Evolutionary conservation across 192 early-diverging fungal species (phyloP).

Genomic region (Glomus cerebriforme): DNA sequence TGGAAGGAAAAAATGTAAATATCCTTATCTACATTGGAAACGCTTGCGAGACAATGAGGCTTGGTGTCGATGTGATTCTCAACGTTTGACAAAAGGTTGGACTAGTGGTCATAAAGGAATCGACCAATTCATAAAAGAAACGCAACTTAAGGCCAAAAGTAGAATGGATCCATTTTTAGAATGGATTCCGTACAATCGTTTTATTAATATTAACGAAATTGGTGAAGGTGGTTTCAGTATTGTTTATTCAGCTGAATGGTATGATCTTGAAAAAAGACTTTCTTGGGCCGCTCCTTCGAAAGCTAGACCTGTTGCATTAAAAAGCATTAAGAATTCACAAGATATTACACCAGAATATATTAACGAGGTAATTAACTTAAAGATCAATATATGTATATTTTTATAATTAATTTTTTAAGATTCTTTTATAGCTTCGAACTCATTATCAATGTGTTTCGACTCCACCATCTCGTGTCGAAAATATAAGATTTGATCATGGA

Average conservation of each 20-base stretch:
- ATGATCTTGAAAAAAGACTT: conserved; percentile 7
- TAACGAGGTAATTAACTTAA: background rate
- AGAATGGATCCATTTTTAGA: conserved; percentile 12
- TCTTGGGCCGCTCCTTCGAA: background rate
- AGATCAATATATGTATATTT: background rate
- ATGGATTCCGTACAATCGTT: conserved; percentile 19
- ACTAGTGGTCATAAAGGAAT: background rate
- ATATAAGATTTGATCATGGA: conserved; percentile 2
- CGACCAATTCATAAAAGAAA: conserved; percentile 19
- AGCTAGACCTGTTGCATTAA: conserved; percentile 8
- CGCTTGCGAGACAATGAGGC: background rate
- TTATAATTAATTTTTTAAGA: background rate
- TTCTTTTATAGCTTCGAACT: background rate
- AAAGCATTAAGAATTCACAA: conserved; percentile 1
- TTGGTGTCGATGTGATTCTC: conserved; percentile 6
- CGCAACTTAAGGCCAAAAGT: background rate
- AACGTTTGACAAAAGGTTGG: conserved; percentile 12
- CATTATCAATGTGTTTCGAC: conserved; percentile 4
- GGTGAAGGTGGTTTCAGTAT: conserved; percentile 25
- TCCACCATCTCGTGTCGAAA: background rate
- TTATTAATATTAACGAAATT: conserved; percentile 16
- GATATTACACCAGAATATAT: background rate
- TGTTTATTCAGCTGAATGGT: conserved; percentile 15
- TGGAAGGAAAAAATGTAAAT: conserved; percentile 2
- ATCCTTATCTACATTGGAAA: conserved; percentile 13